Base-by-base conservation (phyloP, 306 rosid genomes). In the Trifolium fragiferum region DNA sequence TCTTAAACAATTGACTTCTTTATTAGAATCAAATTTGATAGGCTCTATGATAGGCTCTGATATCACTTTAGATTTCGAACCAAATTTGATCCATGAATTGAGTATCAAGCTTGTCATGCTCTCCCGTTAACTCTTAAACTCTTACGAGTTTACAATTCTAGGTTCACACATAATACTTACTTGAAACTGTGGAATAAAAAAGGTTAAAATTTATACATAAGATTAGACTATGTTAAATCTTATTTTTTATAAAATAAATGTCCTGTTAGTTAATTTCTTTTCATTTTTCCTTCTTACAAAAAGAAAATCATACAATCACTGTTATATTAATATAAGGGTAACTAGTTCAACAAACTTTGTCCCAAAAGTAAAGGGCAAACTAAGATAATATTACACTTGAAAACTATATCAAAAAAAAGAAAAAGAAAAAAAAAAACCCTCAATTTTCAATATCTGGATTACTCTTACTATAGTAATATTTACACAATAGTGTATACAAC, bases 401-500 rank as follows among this genome's bases (percentile, higher is more conserved):
- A 61, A 61, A 61, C 21, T 14, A 15, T 6, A n/a, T 33, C 43
- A 61, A 13, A 37, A 37, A 46, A 13, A 40, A 61, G 13, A 37
- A 37, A 46, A 13, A 40, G n/a, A 16, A 51, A 27, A 13, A 40
- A 27, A 12, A 53, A 76, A 21, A 41, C 4, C 6, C 35, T 82
- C 57, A 89, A 54, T 58, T 57, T 80, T 86, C 82, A 82, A 54
- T 41, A 41, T 80, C 88, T 72, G 82, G 82, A 40, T 82, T 86
- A 53, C 68, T 77, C 69, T 44, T 84, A 13, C 53, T 70, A 21
- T 59, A 82, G 83, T 76, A 90, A 82, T 76, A 86, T 73, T 76
- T 85, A 80, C 93, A 88, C 76, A 87, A 81, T 7, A 92, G 54
- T 40, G 60, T 75, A 85, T 90, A 94, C 37, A 87, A 53, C 8